Conservation (phyloP, 1,284 basidiomycete species). For the Cerrena zonata region DNA sequence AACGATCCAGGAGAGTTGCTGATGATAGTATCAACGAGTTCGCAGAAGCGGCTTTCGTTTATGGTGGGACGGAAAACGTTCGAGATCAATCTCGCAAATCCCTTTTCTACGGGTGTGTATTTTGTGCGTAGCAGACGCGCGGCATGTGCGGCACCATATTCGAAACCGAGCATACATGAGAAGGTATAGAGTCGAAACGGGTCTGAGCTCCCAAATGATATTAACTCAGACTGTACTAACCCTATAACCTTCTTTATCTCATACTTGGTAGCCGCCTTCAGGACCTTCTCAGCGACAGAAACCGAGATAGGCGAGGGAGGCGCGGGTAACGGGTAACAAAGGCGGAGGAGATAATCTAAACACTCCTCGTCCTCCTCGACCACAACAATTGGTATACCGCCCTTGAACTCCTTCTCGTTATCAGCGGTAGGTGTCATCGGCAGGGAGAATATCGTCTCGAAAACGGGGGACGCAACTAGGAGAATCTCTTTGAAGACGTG, state of each 20-base stretch:
- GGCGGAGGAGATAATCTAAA: conserved; percentile 20
- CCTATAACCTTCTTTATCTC: conserved; percentile 25
- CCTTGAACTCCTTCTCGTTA: neutral
- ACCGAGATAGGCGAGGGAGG: conserved; percentile 8
- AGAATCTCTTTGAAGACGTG: conserved; percentile 10
- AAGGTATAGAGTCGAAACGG: conserved; percentile 34
- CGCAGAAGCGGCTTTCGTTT: neutral
- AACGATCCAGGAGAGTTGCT: neutral
- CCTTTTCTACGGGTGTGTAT: neutral
- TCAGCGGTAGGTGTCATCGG: neutral
- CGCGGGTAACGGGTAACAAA: conserved; percentile 21
- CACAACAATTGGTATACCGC: neutral
- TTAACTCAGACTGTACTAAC: conserved; percentile 14
- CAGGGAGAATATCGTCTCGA: conserved; percentile 17
- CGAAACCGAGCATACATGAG: conserved; percentile 26
- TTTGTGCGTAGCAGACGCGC: neutral
- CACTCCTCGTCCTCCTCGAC: conserved; percentile 14
- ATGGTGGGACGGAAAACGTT: neutral
- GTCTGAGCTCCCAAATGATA: conserved; percentile 22
- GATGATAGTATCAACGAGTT: neutral
- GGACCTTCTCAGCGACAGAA: conserved; percentile 19
- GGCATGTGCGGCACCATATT: conserved; percentile 4
- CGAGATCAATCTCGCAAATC: neutral
- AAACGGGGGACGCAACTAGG: conserved; percentile 21
- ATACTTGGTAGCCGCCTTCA: conserved; percentile 34